These are phyloP conservation scores for Termitomyces sp. DNA, from an alignment of 768 basidiomycete species.

Conservation along the genomic window DNA sequence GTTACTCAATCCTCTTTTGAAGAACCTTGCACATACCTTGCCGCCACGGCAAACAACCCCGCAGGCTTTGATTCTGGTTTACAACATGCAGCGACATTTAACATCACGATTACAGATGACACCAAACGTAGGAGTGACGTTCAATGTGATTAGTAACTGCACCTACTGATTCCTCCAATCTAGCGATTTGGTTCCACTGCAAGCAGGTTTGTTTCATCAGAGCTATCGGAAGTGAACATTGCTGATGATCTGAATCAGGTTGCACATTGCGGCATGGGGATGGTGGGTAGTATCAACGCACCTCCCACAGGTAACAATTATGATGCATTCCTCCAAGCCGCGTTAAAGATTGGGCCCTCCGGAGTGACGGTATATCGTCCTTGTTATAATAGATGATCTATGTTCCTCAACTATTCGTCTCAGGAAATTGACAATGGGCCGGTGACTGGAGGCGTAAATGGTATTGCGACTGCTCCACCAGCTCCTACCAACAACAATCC, in stretches of 20 bases:
- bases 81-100: conserved; percentile 30
- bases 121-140: conserved; percentile 35
- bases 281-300: conserved; percentile 49
- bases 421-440: conserved; percentile 33
- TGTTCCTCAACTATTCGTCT: background rate
- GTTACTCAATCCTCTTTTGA: conserved; percentile 54
- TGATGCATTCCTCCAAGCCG: conserved; percentile 34
- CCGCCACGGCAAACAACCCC: conserved; percentile 26
- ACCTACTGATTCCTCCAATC: background rate
- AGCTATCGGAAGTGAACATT: background rate
- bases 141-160: background rate
- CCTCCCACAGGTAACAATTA: conserved; percentile 38
- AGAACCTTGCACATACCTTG: conserved; percentile 45
- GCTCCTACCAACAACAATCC: conserved; percentile 7
- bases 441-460: conserved; percentile 37
- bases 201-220: conserved; percentile 25
- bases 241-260: background rate
- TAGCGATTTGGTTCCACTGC: conserved; percentile 57
- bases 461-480: conserved; percentile 26
- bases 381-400: background rate
- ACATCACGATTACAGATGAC: conserved; percentile 43
- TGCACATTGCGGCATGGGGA: conserved; percentile 43
- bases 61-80: conserved; percentile 56
- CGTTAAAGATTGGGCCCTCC: conserved; percentile 26
- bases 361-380: conserved; percentile 30